These are phyloP conservation scores for Conoideocrella luteorostrata DNA, from an alignment of 2,329 filamentous ascomycete genomes.

Conservation along the genomic window DNA sequence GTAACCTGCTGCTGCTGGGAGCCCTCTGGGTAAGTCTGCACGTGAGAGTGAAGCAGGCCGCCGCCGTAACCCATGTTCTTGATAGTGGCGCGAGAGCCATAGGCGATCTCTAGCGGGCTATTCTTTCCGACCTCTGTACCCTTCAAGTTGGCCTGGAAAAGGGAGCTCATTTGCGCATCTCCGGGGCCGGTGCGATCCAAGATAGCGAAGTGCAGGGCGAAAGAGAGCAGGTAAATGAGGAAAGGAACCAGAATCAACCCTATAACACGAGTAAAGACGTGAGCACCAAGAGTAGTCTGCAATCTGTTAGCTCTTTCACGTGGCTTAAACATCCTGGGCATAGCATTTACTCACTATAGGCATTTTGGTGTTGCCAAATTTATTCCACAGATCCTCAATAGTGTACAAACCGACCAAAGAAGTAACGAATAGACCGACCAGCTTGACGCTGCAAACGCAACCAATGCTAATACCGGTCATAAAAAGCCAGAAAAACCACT, in stretches of 20 bases:
- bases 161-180: conserved; percentile 99
- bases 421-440: conserved; percentile 93
- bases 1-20: conserved; percentile 94
- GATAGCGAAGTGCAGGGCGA: conserved; percentile 89
- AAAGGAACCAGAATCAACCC: conserved; percentile 85
- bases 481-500: conserved; percentile 94
- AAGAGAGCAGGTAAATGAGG: conserved; percentile 91
- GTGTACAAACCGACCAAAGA: conserved; percentile 94
- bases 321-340: no score
- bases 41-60: conserved; percentile 90
- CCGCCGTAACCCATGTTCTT: conserved; percentile 99
- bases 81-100: conserved; percentile 82
- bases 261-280: conserved; percentile 72
- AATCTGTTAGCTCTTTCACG: conserved; percentile 1
- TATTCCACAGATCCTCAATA: conserved; percentile 93
- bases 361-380: conserved; percentile 93
- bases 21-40: conserved; percentile 92
- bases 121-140: conserved; percentile 92
- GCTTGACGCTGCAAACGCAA: conserved; percentile 97
- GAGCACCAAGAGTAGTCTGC: conserved; percentile 61
- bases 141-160: conserved; percentile 94
- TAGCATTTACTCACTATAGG: no score
- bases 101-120: conserved; percentile 85
- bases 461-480: conserved; percentile 93
- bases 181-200: conserved; percentile 90